phyloP scores from a whole-genome alignment of 768 basidiomycete genomes.

The Boletus barrowsii region DNA sequence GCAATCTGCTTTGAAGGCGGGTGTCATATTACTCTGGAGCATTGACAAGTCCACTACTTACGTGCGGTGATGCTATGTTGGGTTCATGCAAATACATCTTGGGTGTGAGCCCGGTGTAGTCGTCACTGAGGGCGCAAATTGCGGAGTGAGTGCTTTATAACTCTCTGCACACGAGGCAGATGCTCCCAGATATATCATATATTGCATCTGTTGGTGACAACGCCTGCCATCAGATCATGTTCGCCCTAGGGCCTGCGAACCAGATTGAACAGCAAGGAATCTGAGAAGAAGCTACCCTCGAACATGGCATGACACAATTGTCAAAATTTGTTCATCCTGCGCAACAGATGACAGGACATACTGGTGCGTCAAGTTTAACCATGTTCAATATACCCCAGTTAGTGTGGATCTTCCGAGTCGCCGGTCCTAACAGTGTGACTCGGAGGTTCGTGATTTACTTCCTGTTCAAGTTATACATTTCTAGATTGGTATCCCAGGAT shows the following conservation, averaged over 20 bases:
- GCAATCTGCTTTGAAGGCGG: background rate
- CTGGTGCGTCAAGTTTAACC: too few relatives aligned
- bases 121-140: background rate
- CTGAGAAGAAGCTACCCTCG: background rate
- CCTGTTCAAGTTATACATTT: too few relatives aligned
- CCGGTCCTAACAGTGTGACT: too few relatives aligned
- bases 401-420: too few relatives aligned
- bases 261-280: too few relatives aligned
- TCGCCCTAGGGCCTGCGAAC: too few relatives aligned
- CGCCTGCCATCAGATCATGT: background rate
- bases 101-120: background rate
- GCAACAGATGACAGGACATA: too few relatives aligned
- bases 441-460: too few relatives aligned
- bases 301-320: background rate
- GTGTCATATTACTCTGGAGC: background rate
- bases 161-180: conserved; percentile 20
- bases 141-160: conserved; percentile 2
- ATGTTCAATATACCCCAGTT: too few relatives aligned
- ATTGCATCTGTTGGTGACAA: background rate
- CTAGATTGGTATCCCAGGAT: too few relatives aligned
- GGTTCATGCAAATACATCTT: background rate
- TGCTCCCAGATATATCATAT: conserved; percentile 18
- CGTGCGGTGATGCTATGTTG: background rate
- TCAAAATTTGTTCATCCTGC: too few relatives aligned
- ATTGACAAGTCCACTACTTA: conserved; percentile 4